Conservation (phyloP, 345 rosid species). For the Populus tremula region DNA sequence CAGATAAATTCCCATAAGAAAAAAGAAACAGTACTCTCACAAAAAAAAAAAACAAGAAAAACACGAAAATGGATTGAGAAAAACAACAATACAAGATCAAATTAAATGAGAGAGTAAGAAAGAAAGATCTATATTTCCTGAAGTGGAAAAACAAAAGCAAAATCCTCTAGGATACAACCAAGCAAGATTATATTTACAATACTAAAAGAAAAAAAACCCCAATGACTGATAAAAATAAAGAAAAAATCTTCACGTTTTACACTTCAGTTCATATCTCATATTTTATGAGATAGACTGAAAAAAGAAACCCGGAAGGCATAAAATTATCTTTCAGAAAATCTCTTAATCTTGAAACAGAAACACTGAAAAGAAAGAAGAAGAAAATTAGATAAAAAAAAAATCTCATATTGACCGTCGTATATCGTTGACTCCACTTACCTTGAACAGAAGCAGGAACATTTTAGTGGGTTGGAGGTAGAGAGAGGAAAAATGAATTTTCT, state of each 20-base stretch:
- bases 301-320: not conserved
- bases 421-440: conserved; percentile 13
- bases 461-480: not conserved
- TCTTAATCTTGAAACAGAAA: not conserved
- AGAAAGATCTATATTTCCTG: conserved; percentile 2
- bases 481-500: not conserved
- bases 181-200: not conserved
- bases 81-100: not conserved
- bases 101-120: not conserved
- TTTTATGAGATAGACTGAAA: not conserved
- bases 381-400: not conserved
- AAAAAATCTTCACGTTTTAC: not conserved
- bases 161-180: conserved; percentile 4
- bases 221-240: not conserved
- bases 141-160: not conserved
- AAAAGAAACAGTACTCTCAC: not conserved
- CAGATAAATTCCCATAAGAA: not conserved
- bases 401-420: not conserved
- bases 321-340: not conserved
- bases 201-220: not conserved
- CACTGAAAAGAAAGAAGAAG: not conserved
- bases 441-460: conserved; percentile 9
- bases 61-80: not conserved
- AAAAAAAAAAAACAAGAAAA: not conserved
- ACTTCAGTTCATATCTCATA: not conserved